Base-by-base conservation (phyloP, 192 early-diverging fungal genomes). In the Phycomyces nitens region DNA sequence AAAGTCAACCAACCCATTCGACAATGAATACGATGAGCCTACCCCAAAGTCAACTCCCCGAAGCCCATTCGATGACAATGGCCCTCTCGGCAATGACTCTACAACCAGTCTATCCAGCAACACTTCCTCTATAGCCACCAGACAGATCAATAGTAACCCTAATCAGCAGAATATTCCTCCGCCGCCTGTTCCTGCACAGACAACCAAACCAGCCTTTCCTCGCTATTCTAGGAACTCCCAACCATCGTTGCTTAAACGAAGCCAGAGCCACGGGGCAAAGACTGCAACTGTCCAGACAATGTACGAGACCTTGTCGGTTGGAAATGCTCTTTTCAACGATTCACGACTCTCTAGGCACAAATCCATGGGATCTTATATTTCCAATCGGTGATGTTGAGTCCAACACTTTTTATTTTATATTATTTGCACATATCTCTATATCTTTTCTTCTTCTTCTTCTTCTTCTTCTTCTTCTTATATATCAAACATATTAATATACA, bases 151-250 rank as follows among this genome's bases (percentile, higher is more conserved):
- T 43, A 40, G 18, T 24, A 38, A 63, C 23, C 38, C 39, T 38
- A 63, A 63, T 40, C 51, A 27, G 10, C 24, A 63, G 14, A 53
- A 10, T 22, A 63, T 63, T 11, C 62, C 62, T 54, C 62, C 62
- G 24, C 62, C 62, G 7, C 53, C 53, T 11, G 62, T 63, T 5
- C 62, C 62, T 27, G 8, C 34, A 40, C 62, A 63, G 40, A 40
- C 29, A 53, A 63, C 52, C 26, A 63, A 63, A 42, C 62, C 62
- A 39, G 39, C 38, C 15, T 63, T 54, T 26, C 52, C 52, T 42
- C 51, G 52, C 38, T 63, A 63, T 41, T 18, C 60, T 2, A 50
- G 60, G 16, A 50, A 47, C 27, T 50, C 44, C 9, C 44, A 10
- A 22, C 49, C 34, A 8, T 34, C 47, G 38, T 2, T 7, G 2